These are phyloP conservation scores for Fusarium tupiense DNA, from an alignment of 2,329 filamentous ascomycete genomes.

Conservation along the genomic window DNA sequence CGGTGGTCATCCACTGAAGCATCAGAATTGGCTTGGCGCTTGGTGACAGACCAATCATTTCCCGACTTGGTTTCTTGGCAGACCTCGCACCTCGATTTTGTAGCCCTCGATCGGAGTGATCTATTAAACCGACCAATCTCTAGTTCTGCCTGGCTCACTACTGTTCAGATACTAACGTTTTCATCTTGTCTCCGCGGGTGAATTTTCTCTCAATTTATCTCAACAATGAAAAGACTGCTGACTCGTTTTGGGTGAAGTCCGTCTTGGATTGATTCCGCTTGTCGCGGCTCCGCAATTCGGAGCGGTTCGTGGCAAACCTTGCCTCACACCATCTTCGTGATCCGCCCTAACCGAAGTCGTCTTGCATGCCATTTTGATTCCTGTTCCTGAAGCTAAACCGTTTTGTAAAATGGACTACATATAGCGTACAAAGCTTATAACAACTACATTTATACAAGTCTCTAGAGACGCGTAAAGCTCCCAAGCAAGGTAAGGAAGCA, in stretches of 20 bases:
- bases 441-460: not conserved
- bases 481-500: not conserved
- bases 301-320: not conserved
- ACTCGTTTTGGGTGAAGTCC: accelerated
- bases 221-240: accelerated
- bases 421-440: not conserved
- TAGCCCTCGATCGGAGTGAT: no score
- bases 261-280: not conserved
- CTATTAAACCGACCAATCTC: not conserved
- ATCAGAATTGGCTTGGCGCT: not conserved
- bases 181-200: accelerated
- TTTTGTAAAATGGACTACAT: not conserved
- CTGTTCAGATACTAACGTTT: not conserved
- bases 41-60: not conserved
- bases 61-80: not conserved
- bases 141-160: accelerated
- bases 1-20: not conserved
- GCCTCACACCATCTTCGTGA: not conserved
- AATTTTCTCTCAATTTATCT: accelerated
- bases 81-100: not conserved
- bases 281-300: not conserved
- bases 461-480: accelerated
- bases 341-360: not conserved
- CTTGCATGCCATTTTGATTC: not conserved
- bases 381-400: not conserved